Conservation (phyloP, 2,329 filamentous ascomycete genomes). For the Aspergillus sp. region DNA sequence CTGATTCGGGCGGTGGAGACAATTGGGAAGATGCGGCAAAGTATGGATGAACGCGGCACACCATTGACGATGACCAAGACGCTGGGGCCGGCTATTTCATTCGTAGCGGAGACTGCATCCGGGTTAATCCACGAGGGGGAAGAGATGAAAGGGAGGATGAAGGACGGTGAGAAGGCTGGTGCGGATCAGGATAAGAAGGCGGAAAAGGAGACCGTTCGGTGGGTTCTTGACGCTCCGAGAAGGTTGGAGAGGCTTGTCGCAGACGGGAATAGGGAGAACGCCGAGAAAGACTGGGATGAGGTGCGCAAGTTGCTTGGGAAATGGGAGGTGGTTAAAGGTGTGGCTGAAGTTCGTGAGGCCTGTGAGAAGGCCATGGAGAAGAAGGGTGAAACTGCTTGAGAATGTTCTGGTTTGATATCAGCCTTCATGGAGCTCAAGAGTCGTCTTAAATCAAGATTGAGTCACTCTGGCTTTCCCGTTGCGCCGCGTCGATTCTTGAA, state of each 20-base stretch:
- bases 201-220: constrained; percentile 46
- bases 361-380: constrained; percentile 42
- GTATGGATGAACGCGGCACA: constrained; percentile 47
- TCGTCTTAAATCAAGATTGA: background rate
- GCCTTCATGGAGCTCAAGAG: background rate
- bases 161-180: constrained; percentile 23
- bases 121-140: constrained; percentile 42
- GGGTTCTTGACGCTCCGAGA: constrained; percentile 45
- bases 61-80: constrained; percentile 50
- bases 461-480: background rate
- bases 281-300: constrained; percentile 44
- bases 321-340: constrained; percentile 47
- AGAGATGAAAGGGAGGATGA: constrained; percentile 32
- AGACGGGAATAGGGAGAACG: constrained; percentile 41
- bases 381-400: constrained; percentile 26
- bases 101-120: constrained; percentile 46
- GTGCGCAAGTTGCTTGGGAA: constrained; percentile 39
- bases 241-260: constrained; percentile 39
- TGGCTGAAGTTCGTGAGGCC: constrained; percentile 38
- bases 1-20: constrained; percentile 95
- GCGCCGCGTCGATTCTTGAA: background rate
- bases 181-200: constrained; percentile 20
- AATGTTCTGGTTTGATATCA: background rate
- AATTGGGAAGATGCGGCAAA: constrained; percentile 67
- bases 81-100: constrained; percentile 42